These are phyloP conservation scores for Skeletonema grethae DNA, from an alignment of 108 stramenopile species.

Conservation along the genomic window DNA sequence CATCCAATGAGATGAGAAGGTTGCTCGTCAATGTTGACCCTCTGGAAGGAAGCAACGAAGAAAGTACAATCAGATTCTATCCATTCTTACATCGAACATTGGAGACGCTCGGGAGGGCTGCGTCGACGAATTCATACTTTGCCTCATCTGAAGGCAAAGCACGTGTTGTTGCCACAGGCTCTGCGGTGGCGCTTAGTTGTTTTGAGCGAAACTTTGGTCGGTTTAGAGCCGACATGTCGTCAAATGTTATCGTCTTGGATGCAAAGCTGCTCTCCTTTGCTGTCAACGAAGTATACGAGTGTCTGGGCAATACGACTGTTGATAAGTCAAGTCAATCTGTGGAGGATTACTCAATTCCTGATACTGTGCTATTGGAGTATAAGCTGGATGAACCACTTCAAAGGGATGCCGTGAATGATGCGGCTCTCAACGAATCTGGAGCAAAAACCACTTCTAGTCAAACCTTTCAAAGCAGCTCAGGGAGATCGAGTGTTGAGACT, in stretches of 20 bases:
- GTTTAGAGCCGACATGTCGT: conserved; percentile 1
- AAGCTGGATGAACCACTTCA: conserved; percentile 26
- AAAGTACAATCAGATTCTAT: conserved; percentile 25
- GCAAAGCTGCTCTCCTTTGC: conserved; percentile 45
- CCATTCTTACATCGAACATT: conserved; percentile 57
- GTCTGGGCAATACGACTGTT: conserved; percentile 9
- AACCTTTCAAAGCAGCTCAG: neutral
- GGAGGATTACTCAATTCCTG: neutral
- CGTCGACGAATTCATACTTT: conserved; percentile 27
- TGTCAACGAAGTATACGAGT: conserved; percentile 30
- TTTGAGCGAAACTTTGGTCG: conserved; percentile 8
- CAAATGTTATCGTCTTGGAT: conserved; percentile 32
- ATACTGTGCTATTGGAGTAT: conserved; percentile 19
- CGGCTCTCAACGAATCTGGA: neutral
- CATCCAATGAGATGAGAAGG: neutral
- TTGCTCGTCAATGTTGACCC: conserved; percentile 42
- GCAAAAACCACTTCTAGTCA: neutral
- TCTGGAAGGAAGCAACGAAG: neutral
- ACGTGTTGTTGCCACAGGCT: conserved; percentile 36
- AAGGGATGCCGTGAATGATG: neutral
- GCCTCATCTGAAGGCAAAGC: conserved; percentile 24
- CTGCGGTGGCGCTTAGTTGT: conserved; percentile 33
- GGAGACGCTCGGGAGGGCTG: conserved; percentile 43
- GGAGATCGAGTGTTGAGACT: conserved; percentile 21
- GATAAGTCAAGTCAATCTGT: neutral